Evolutionary conservation across 148 eudicot genomes (phyloP), one percentile per base, ranked within the genome.

Genomic region (Nepenthes gracilis): DNA sequence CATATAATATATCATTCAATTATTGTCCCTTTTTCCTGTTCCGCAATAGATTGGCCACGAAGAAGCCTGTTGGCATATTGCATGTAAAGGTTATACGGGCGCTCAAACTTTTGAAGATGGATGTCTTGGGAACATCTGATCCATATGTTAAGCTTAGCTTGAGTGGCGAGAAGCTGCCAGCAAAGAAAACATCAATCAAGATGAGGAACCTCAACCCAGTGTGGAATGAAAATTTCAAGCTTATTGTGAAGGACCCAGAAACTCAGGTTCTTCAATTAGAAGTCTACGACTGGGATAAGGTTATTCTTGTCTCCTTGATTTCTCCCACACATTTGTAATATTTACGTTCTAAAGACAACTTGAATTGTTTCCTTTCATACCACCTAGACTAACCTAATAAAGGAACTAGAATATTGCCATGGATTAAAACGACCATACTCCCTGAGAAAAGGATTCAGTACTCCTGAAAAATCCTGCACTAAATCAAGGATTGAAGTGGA

Each of bases 221-320:
- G 75, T 93, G 98, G 98, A 82, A 93, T 55, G 98, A 93, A 68
- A 64, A 70, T 9, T 93, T 88, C 65, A 93, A 81, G 76, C 79
- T 93, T 35, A 81, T 74, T 4, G 94, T 93, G 38, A 88, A 85
- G 81, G 91, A 88, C 23, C 98, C 95, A 5, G 71, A 85, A 62
- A 70, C 87, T 48, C 98, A 88, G 63, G 50, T 78, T 68, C 95
- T 93, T 55, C 74, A 78, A 52, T 65, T 93, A 45, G 67, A 79
- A 70, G 81, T 93, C 65, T 85, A 60, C 47, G 98, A 92, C 59
- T 92, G 98, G 98, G 90, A 84, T 73, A 84, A 84, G 95, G 95
- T 88, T 58, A 10, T 40, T 53, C 9, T 9, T 33, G 33, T 23
- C 9, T 9, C 55, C 33, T 55, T 47, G 23, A 43, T 60, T 60